Base-by-base conservation (phyloP, 805 yeast species). In the Allodekkera sacchari region DNA sequence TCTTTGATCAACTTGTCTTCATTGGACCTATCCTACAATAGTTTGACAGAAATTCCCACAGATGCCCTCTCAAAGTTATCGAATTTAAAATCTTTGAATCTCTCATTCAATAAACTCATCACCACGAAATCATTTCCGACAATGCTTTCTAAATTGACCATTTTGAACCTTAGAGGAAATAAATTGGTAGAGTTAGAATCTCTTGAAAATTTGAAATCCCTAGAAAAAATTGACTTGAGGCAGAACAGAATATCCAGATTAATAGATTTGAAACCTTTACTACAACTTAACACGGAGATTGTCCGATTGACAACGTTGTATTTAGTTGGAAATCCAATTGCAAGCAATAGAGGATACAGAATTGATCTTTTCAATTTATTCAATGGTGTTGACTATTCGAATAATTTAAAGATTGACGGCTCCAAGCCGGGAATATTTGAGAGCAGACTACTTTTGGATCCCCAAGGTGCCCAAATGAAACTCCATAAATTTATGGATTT, bases 391-490 rank as follows among this genome's bases (percentile, higher is more conserved):
- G 63, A 59, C 35, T 65, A 64, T 36, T 57, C 59, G 16, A 71
- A 71, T 39, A 45, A 46, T 6, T 45, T 74, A 36, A 68, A 68
- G 41, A 67, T 74, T 23, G 80, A 74, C 47, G 79, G 76, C 27
- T 71, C 78, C 4, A 50, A 68, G 32, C 80, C 81, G 1, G 79
- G 80, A 1, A 70, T 74, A 34, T 71, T 74, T 52, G 81, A 74
- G 51, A 62, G 71, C 14, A 67, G 79, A 20, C 47, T 73, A 43
- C 50, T 74, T 18, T 54, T 73, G 31, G 78, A 71, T 39, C 55
- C 65, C 2, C 73, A 67, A 38, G 57, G 59, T 16, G 69, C 77
- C 1, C 55, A 59, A 32, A 51, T 61, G 42, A 56, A 55, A 25
- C 56, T 69, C 33, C 64, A 64, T 35, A 63, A 59, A 33, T 68